Evolutionary conservation across 2,329 filamentous ascomycete species (phyloP).

Genomic region (Neurospora crassa): DNA sequence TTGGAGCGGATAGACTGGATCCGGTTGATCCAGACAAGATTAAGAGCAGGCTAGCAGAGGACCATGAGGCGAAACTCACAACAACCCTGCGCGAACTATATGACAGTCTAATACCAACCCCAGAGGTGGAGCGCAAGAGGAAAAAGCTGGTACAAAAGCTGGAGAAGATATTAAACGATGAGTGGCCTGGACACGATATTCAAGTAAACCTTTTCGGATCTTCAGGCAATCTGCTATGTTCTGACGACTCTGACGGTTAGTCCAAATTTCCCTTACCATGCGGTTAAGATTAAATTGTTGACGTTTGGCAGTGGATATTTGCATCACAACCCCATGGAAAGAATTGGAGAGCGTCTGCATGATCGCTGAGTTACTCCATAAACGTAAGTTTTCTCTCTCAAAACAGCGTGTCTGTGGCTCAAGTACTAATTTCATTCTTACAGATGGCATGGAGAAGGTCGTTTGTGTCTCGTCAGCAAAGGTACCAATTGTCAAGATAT

Average conservation of each 20-base stretch:
- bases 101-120: constrained; percentile 71
- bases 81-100: constrained; percentile 81
- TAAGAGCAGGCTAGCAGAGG: constrained; percentile 58
- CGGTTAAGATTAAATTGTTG: constrained; percentile 15
- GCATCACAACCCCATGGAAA: constrained; percentile 86
- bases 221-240: constrained; percentile 88
- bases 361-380: constrained; percentile 76
- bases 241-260: constrained; percentile 90
- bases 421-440: constrained; percentile 17
- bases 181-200: constrained; percentile 88
- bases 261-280: constrained; percentile 9
- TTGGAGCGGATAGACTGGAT: constrained; percentile 71
- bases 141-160: constrained; percentile 75
- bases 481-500: constrained; percentile 97
- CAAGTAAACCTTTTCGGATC: constrained; percentile 94
- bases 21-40: constrained; percentile 62
- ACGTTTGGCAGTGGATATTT: constrained; percentile 71
- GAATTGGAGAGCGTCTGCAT: constrained; percentile 83
- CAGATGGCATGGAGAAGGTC: constrained; percentile 93
- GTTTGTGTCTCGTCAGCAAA: constrained; percentile 92
- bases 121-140: constrained; percentile 67
- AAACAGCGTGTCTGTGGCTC: neutral
- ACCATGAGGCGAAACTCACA: constrained; percentile 66
- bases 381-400: constrained; percentile 48
- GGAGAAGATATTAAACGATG: constrained; percentile 75